phyloP scores from a whole-genome alignment of 2,329 filamentous ascomycete genomes.

The Bimuria novae-zelandiae region DNA sequence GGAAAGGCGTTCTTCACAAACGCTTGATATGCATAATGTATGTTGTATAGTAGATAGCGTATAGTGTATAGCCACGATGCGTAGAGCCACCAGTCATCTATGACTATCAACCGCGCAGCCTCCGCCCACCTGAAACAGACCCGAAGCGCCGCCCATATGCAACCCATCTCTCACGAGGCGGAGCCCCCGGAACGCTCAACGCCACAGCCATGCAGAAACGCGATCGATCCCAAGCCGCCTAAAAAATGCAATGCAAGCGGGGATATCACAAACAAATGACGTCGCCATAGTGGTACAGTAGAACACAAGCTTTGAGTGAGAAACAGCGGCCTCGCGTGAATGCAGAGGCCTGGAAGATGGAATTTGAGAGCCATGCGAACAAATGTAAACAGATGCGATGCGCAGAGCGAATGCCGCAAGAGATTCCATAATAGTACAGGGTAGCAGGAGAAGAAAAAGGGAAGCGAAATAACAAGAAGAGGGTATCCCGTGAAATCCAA shows the following conservation, averaged over 20 bases:
- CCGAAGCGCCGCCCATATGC: background rate
- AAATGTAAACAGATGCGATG: background rate
- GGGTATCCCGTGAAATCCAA: slow-evolving; percentile 16
- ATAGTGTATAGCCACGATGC: background rate
- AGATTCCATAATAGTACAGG: slow-evolving; percentile 7
- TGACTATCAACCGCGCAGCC: background rate
- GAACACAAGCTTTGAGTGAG: background rate
- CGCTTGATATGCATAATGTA: background rate
- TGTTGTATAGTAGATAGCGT: too few relatives aligned
- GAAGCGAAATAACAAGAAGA: slow-evolving; percentile 9
- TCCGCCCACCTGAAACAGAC: background rate
- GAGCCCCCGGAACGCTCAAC: background rate
- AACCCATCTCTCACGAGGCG: background rate
- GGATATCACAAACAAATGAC: slow-evolving; percentile 1
- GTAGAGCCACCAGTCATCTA: background rate
- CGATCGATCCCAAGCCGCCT: background rate
- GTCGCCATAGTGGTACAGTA: background rate
- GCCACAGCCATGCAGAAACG: background rate
- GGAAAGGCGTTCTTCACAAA: background rate
- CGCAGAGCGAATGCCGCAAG: background rate
- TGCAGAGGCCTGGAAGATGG: slow-evolving; percentile 2
- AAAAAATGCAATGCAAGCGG: slow-evolving; percentile 2
- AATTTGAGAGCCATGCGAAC: background rate
- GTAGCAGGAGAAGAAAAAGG: background rate
- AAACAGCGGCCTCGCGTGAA: background rate